phyloP scores from a whole-genome alignment of 805 yeast genomes.

The Kazachstania taianensis region DNA sequence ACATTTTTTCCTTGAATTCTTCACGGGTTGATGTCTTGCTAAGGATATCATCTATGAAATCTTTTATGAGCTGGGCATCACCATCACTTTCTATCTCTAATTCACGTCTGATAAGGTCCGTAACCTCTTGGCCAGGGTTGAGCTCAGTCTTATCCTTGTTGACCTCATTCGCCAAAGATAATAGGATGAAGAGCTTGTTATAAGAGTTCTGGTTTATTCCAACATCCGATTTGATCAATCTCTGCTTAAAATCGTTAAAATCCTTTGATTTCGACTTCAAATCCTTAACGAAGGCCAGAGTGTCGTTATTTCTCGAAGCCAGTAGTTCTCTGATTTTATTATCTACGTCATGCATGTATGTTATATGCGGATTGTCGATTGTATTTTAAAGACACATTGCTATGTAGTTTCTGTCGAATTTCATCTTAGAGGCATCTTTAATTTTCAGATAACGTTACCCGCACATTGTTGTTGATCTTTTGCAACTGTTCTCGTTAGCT shows the following conservation, averaged over 20 bases:
- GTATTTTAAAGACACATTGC: too few species aligned
- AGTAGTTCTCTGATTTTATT: neutral
- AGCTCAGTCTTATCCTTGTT: too few species aligned
- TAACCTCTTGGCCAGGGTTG: conserved; percentile 4
- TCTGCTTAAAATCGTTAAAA: conserved; percentile 28
- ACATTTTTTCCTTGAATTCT: conserved; percentile 9
- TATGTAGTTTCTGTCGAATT: too few species aligned
- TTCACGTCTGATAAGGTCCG: conserved; percentile 8
- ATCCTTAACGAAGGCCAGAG: neutral
- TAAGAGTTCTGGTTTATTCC: conserved; percentile 22
- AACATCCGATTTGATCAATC: conserved; percentile 36
- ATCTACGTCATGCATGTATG: neutral
- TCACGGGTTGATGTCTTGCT: conserved; percentile 6
- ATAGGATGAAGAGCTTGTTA: conserved; percentile 7
- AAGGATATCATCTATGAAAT: conserved; percentile 16
- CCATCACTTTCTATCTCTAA: conserved; percentile 6
- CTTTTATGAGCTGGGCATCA: conserved; percentile 16
- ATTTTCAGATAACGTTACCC: too few species aligned
- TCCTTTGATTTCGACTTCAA: conserved; percentile 24
- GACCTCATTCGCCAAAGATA: conserved; percentile 3
- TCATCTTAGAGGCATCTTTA: too few species aligned
- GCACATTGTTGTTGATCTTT: too few species aligned
- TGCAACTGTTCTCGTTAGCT: too few species aligned
- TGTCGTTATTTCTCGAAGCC: neutral
- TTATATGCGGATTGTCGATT: neutral